Evolutionary conservation across 208 protist species (phyloP), one percentile per base, ranked within the genome.

Genomic region (Perkinsela sp.): DNA sequence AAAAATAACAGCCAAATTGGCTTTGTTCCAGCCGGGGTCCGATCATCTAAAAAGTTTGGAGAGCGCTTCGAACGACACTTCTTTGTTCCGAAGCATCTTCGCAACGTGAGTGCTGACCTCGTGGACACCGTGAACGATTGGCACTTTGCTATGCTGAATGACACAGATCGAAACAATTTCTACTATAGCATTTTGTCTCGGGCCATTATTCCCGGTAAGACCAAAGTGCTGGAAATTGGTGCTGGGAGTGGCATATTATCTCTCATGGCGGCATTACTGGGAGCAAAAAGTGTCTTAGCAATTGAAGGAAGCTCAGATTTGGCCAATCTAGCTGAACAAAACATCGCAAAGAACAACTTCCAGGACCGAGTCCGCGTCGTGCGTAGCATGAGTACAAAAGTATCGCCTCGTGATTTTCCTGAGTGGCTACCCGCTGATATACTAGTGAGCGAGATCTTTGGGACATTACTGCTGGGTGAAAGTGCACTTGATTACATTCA

Each of bases 141-240:
- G 32, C 89, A 94, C 75, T 94, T 78, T 31, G 89, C 89, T 1
- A 92, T 94, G 87, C 89, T 94, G 85, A 92, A 92, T 71, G 89
- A 94, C 76, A 70, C 71, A 31, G 79, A 78, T 0, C 77, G 89
- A 15, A 94, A 94, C 70, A 76, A 82, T 31, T 92, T 92, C 69
- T 94, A 94, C 80, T 84, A 91, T 40, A 72, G 82, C 22, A 48
- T 85, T 31, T 77, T 94, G 40, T 75, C 79, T 70, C 57, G 73
- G 31, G 75, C 85, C 74, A 80, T 93, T 31, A 83, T 80, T 15
- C 83, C 84, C 0, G 67, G 67, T 28, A 77, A 91, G 74, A 87
- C 81, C 0, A 79, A 80, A 1, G 87, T 91, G 48, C 76, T 92
- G n/a, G 89, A 94, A 78, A 91, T 94, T 32, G 89, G 89, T 0